Conservation (phyloP, 805 yeast species). For the Suhomyces pyralidae region DNA sequence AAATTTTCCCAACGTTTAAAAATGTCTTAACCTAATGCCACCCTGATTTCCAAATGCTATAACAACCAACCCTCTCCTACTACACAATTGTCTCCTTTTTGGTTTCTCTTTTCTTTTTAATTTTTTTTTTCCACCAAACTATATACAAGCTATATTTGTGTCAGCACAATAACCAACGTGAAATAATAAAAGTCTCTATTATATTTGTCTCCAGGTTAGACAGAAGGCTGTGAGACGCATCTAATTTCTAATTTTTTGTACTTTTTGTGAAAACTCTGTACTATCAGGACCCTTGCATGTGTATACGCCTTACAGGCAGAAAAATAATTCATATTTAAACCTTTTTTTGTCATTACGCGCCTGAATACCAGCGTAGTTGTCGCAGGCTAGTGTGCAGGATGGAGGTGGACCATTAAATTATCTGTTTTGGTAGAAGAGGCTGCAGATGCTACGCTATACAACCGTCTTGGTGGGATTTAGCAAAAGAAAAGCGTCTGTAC, state of each 20-base stretch:
- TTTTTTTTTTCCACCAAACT: neutral
- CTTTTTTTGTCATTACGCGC: neutral
- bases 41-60: constrained; percentile 5
- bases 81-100: constrained; percentile 5
- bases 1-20: neutral
- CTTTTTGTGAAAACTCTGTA: neutral
- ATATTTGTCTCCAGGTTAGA: constrained; percentile 1
- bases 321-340: neutral
- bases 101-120: neutral
- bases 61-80: constrained; percentile 1
- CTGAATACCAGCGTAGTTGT: neutral
- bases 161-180: constrained; percentile 1
- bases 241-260: neutral
- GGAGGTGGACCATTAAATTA: neutral
- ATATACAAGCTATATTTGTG: neutral
- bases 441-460: neutral
- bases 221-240: neutral
- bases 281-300: neutral
- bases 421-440: neutral
- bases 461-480: neutral
- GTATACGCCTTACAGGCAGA: neutral
- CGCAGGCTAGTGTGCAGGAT: neutral
- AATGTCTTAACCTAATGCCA: neutral
- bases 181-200: constrained; percentile 1
- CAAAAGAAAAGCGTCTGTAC: neutral